Conservation (phyloP, 768 basidiomycete species). For the Phaeotremella fagi region DNA sequence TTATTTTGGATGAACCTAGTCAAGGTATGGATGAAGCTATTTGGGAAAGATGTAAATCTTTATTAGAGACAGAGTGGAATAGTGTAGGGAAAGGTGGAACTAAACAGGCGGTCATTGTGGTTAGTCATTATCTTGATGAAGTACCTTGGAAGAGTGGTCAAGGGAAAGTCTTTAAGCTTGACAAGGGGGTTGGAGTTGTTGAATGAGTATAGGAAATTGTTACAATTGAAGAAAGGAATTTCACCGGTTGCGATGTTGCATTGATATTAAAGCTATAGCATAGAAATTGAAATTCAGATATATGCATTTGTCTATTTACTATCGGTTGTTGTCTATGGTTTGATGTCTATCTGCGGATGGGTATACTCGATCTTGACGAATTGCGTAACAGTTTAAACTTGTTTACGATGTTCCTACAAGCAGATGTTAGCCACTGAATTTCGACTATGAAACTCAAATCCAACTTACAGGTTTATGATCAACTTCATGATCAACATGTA, state of each 20-base stretch:
- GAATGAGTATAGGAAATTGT: slow-evolving; percentile 2
- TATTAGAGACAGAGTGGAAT: slow-evolving; percentile 56
- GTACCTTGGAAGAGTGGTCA: slow-evolving; percentile 60
- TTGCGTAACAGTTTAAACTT: slow-evolving; percentile 5
- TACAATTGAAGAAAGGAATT: not conserved
- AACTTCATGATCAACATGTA: slow-evolving; percentile 91
- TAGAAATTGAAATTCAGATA: not conserved
- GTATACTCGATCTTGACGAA: too few species aligned
- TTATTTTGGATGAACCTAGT: slow-evolving; percentile 88
- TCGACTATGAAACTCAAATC: not conserved
- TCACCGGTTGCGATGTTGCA: not conserved
- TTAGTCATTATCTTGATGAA: slow-evolving; percentile 89
- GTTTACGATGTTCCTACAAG: slow-evolving; percentile 34
- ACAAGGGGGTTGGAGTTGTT: slow-evolving; percentile 33
- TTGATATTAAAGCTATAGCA: not conserved
- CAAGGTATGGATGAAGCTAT: slow-evolving; percentile 83
- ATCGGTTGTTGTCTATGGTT: too few species aligned
- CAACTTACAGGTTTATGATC: slow-evolving; percentile 63
- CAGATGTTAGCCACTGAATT: not conserved
- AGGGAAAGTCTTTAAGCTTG: slow-evolving; percentile 55
- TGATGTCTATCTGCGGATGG: too few species aligned
- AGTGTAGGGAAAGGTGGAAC: slow-evolving; percentile 7
- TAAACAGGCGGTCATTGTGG: slow-evolving; percentile 70
- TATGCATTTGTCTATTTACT: too few species aligned
- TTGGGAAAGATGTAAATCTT: slow-evolving; percentile 61